Conservation (phyloP, 257 asterid species). For the Galeopsis tetrahit region DNA sequence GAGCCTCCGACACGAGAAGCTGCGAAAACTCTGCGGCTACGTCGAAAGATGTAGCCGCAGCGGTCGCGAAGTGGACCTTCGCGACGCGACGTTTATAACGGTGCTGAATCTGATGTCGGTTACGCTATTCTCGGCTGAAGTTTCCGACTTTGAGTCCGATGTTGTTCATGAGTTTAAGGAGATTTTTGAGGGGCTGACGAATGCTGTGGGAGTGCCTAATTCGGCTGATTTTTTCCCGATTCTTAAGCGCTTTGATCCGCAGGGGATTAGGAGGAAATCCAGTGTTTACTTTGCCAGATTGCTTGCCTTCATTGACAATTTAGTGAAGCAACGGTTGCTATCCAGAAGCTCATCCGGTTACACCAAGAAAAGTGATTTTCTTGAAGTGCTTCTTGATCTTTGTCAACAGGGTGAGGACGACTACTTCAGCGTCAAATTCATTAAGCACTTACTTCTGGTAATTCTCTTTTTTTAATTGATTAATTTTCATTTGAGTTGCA, state of each 20-base stretch:
- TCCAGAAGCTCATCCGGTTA: neutral
- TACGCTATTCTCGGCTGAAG: constrained; percentile 40
- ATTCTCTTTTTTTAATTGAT: too few species aligned
- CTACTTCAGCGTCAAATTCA: neutral
- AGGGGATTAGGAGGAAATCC: constrained; percentile 37
- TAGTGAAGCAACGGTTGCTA: constrained; percentile 22
- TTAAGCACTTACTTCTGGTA: constrained; percentile 34
- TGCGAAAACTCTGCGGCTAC: constrained; percentile 30
- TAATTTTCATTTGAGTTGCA: too few species aligned
- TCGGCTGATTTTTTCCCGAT: constrained; percentile 42
- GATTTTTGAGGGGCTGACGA: constrained; percentile 31
- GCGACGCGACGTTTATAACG: constrained; percentile 36
- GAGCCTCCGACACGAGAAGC: constrained; percentile 35
- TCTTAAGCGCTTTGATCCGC: constrained; percentile 38
- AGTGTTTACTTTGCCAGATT: constrained; percentile 6
- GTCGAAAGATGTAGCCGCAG: constrained; percentile 1
- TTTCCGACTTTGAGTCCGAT: constrained; percentile 30
- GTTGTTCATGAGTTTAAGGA: constrained; percentile 40
- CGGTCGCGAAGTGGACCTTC: constrained; percentile 32
- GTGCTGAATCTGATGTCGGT: constrained; percentile 46
- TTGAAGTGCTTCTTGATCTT: constrained; percentile 30
- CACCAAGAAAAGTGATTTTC: constrained; percentile 18
- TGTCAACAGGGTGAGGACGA: constrained; percentile 15
- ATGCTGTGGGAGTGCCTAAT: constrained; percentile 37
- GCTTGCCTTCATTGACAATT: constrained; percentile 7